Conservation (phyloP, 495 filamentous ascomycete genomes). For the Xylaria acuta region DNA sequence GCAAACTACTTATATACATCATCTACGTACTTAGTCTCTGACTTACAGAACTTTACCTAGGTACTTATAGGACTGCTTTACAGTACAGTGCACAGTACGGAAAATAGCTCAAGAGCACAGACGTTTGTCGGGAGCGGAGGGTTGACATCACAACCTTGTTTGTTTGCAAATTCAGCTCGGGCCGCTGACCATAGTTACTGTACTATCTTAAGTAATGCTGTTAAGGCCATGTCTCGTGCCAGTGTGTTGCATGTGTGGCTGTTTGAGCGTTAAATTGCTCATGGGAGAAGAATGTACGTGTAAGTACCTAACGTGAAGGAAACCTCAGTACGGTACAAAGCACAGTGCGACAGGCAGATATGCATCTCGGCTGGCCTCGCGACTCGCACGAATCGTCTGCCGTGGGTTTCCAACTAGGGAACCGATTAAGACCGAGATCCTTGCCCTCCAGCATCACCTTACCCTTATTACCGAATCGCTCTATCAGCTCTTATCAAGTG, state of each 20-base stretch:
- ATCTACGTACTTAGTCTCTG: background rate
- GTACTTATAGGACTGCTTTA: too few species aligned
- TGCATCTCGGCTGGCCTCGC: background rate
- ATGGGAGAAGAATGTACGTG: background rate
- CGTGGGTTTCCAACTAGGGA: slow-evolving; percentile 23
- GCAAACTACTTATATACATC: background rate
- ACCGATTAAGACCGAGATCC: slow-evolving; percentile 10
- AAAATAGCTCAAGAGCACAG: slow-evolving; percentile 20
- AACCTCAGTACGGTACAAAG: background rate
- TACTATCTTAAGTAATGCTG: slow-evolving; percentile 11
- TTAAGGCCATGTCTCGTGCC: slow-evolving; percentile 2
- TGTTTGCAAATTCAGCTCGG: slow-evolving; percentile 5
- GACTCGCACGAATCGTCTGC: slow-evolving; percentile 19
- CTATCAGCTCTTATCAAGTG: slow-evolving; percentile 8
- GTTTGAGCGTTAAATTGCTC: slow-evolving; percentile 25
- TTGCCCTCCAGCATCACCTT: background rate
- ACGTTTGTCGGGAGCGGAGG: background rate
- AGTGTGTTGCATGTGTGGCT: slow-evolving; percentile 16
- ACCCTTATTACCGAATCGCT: slow-evolving; percentile 10
- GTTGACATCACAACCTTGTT: background rate
- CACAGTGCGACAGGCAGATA: background rate
- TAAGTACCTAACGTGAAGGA: background rate
- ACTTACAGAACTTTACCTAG: too few species aligned
- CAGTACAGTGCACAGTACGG: background rate
- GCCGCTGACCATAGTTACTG: background rate